These are phyloP conservation scores for Xylaria sp. DNA, from an alignment of 2,329 filamentous ascomycete genomes.

Conservation along the genomic window DNA sequence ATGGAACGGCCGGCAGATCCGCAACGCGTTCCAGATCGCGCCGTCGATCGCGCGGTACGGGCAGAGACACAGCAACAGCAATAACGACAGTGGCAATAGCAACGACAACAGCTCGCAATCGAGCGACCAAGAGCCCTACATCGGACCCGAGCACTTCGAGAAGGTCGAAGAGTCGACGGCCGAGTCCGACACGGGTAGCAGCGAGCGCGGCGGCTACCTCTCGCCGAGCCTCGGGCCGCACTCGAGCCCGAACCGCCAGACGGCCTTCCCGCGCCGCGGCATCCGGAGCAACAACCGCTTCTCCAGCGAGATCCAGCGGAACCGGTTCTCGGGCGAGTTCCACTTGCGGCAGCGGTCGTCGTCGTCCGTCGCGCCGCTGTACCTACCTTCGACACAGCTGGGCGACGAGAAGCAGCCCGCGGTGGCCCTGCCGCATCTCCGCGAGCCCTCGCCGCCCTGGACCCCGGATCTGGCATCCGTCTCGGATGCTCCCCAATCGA, in stretches of 20 bases:
- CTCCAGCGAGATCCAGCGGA: conserved; percentile 33
- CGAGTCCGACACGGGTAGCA: conserved; percentile 29
- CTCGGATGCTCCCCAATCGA: conserved; percentile 25
- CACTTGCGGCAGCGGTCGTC: conserved; percentile 36
- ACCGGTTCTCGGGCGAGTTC: conserved; percentile 33
- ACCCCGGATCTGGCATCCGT: conserved; percentile 34
- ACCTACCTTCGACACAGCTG: conserved; percentile 29
- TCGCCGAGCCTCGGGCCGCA: conserved; percentile 26
- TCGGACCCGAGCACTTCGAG: conserved; percentile 38
- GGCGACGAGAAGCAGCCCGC: conserved; percentile 15
- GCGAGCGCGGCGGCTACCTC: conserved; percentile 15
- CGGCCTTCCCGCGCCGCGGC: conserved; percentile 27
- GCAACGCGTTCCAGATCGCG: conserved; percentile 44
- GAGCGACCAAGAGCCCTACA: conserved; percentile 25
- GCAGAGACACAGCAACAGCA: not conserved
- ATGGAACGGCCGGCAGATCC: conserved; percentile 45
- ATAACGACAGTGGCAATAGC: not conserved
- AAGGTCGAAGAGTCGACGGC: conserved; percentile 35
- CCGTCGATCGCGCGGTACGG: conserved; percentile 41
- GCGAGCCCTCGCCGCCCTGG: conserved; percentile 37
- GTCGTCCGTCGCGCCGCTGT: conserved; percentile 35
- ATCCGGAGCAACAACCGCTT: conserved; percentile 30
- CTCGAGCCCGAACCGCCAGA: conserved; percentile 32
- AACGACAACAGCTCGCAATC: conserved; percentile 11
- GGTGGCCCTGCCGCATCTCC: conserved; percentile 6